phyloP scores from a whole-genome alignment of 2,329 filamentous ascomycete species.

The Aspergillus jensenii region DNA sequence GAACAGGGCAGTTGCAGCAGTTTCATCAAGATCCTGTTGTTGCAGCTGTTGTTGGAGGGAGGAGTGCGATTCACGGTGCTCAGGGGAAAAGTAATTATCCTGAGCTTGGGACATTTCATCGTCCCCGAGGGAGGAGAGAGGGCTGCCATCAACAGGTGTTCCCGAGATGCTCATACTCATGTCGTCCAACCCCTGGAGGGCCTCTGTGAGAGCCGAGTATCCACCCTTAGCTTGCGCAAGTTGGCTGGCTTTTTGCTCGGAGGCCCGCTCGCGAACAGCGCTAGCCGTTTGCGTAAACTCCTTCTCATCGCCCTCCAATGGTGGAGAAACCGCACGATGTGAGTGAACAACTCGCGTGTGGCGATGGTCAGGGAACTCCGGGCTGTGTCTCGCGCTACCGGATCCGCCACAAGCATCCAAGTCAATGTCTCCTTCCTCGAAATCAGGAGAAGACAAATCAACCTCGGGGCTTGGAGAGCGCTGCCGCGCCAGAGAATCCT shows the following conservation, averaged over 20 bases:
- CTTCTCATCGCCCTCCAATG: constrained; percentile 89
- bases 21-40: constrained; percentile 33
- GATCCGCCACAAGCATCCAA: constrained; percentile 59
- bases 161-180: constrained; percentile 28
- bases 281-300: constrained; percentile 96
- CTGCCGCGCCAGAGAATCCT: constrained; percentile 58
- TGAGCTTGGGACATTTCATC: constrained; percentile 31
- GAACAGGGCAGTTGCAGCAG: constrained; percentile 36
- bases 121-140: constrained; percentile 30
- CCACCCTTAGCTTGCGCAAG: constrained; percentile 27
- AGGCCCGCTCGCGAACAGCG: constrained; percentile 65
- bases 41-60: constrained; percentile 18
- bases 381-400: constrained; percentile 50
- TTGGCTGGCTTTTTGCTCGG: constrained; percentile 36
- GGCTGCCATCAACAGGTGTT: constrained; percentile 32
- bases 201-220: constrained; percentile 40
- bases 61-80: constrained; percentile 22
- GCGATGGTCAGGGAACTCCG: constrained; percentile 54
- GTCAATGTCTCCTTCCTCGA: constrained; percentile 68
- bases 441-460: constrained; percentile 82
- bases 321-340: constrained; percentile 76
- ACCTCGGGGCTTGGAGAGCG: constrained; percentile 82
- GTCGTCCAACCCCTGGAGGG: constrained; percentile 41
- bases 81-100: constrained; percentile 38
- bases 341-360: constrained; percentile 62